A percentile compares a stretch with the other conserved stretches of the same genome.
phyloP scores from a whole-genome alignment of 2,329 filamentous ascomycete genomes.

The Akanthomyces muscarius region DNA sequence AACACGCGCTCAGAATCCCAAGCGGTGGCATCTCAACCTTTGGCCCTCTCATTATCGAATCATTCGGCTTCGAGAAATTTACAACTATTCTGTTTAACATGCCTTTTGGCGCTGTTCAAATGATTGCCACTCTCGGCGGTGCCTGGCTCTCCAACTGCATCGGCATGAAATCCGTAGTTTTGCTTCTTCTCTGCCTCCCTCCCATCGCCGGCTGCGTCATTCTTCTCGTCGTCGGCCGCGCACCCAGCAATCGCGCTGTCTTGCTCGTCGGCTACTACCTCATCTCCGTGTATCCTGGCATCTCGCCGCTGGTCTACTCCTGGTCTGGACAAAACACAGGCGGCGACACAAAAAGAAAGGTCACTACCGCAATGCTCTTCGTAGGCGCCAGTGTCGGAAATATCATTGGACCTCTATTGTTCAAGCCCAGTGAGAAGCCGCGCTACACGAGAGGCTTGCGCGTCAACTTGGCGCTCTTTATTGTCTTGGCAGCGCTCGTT shows the following conservation, averaged over 20 bases:
- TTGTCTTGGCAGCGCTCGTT: conserved; percentile 50
- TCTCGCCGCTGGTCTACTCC: conserved; percentile 53
- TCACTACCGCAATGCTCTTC: conserved; percentile 57
- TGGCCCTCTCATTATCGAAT: conserved; percentile 52
- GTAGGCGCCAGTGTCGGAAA: conserved; percentile 60
- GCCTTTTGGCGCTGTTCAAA: conserved; percentile 55
- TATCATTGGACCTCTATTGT: conserved; percentile 58
- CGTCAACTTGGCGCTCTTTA: conserved; percentile 58
- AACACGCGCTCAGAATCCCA: conserved; percentile 32
- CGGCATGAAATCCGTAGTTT: conserved; percentile 52
- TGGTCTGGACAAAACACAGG: conserved; percentile 57
- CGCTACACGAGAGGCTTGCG: conserved; percentile 53
- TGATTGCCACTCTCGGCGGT: conserved; percentile 55
- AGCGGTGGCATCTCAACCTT: conserved; percentile 55
- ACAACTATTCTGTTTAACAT: conserved; percentile 55
- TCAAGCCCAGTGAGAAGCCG: conserved; percentile 55
- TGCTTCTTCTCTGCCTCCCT: conserved; percentile 51
- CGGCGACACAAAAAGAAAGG: conserved; percentile 64
- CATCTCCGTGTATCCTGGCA: conserved; percentile 55
- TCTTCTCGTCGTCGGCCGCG: conserved; percentile 47
- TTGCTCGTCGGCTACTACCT: conserved; percentile 56
- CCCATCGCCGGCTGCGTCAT: conserved; percentile 54
- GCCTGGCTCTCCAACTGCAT: conserved; percentile 52
- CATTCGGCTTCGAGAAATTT: conserved; percentile 52
- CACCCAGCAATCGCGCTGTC: conserved; percentile 40